Conservation (phyloP, 2,329 filamentous ascomycete species). For the Colletotrichum sp. region DNA sequence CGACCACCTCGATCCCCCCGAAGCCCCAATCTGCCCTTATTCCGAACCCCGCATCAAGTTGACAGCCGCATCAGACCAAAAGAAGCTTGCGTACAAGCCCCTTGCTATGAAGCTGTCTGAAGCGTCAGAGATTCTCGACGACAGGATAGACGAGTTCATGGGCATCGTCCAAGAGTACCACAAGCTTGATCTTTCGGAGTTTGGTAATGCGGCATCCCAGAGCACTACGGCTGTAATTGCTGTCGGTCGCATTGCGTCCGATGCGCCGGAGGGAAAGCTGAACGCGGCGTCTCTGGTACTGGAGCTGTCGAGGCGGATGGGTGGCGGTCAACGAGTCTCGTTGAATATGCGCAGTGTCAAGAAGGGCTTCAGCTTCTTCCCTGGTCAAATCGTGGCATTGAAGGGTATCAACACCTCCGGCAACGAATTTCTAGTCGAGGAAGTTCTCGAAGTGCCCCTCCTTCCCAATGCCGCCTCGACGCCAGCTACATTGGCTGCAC, state of each 20-base stretch:
- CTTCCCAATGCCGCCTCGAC: slow-evolving; percentile 77
- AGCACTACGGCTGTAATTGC: slow-evolving; percentile 87
- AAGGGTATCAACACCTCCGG: slow-evolving; percentile 88
- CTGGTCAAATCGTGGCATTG: slow-evolving; percentile 90
- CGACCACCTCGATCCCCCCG: slow-evolving; percentile 68
- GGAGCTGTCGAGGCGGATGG: slow-evolving; percentile 84
- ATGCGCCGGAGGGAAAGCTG: slow-evolving; percentile 83
- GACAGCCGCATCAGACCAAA: slow-evolving; percentile 84
- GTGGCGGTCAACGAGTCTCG: slow-evolving; percentile 81
- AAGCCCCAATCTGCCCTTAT: slow-evolving; percentile 74
- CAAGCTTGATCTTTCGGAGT: slow-evolving; percentile 76
- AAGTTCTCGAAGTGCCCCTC: slow-evolving; percentile 77
- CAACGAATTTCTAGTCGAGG: slow-evolving; percentile 78
- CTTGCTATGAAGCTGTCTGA: slow-evolving; percentile 95
- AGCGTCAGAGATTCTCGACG: slow-evolving; percentile 90
- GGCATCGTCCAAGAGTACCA: slow-evolving; percentile 76
- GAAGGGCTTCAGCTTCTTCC: slow-evolving; percentile 81
- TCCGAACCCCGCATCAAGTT: slow-evolving; percentile 81
- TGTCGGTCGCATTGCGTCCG: slow-evolving; percentile 89
- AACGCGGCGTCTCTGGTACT: slow-evolving; percentile 86
- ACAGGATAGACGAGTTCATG: slow-evolving; percentile 90
- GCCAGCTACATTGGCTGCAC: slow-evolving; percentile 66
- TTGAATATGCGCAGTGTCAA: slow-evolving; percentile 71
- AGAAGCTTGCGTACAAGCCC: slow-evolving; percentile 90
- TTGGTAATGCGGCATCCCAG: slow-evolving; percentile 86